Evolutionary conservation across 1,284 basidiomycete genomes (phyloP).

Genomic region (Butyriboletus appendiculatus): DNA sequence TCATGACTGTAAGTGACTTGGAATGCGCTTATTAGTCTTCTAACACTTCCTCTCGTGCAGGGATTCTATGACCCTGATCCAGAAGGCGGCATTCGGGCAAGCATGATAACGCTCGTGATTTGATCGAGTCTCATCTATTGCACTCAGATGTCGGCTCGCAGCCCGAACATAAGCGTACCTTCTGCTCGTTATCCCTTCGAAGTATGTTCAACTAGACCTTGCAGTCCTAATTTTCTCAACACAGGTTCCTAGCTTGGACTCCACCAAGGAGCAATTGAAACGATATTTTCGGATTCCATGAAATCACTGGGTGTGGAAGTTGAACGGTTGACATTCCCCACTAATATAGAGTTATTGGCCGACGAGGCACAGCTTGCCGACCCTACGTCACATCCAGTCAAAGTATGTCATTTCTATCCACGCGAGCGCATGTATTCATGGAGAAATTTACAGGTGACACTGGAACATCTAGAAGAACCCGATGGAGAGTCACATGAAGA

Average conservation of each 20-base stretch:
- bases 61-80: conserved; percentile 40
- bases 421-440: conserved; percentile 1
- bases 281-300: conserved; percentile 38
- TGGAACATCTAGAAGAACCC: conserved; percentile 34
- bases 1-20: conserved; percentile 25
- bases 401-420: conserved; percentile 18
- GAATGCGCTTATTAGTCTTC: too few relatives aligned
- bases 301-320: conserved; percentile 33
- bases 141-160: conserved; percentile 32
- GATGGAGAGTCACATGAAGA: conserved; percentile 39
- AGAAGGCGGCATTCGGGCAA: conserved; percentile 34
- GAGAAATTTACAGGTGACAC: conserved; percentile 31
- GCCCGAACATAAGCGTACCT: conserved; percentile 35
- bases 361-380: conserved; percentile 34
- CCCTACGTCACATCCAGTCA: conserved; percentile 37
- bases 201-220: conserved; percentile 16
- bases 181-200: conserved; percentile 40
- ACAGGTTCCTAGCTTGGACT: conserved; percentile 26
- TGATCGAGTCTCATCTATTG: not conserved
- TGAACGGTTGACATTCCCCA: conserved; percentile 36
- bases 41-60: conserved; percentile 19
- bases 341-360: conserved; percentile 34
- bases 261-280: conserved; percentile 41
- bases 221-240: not conserved
- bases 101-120: not conserved